Evolutionary conservation across 2,329 filamentous ascomycete species (phyloP).

Genomic region (Ophiocordyceps camponoti-leonardi): DNA sequence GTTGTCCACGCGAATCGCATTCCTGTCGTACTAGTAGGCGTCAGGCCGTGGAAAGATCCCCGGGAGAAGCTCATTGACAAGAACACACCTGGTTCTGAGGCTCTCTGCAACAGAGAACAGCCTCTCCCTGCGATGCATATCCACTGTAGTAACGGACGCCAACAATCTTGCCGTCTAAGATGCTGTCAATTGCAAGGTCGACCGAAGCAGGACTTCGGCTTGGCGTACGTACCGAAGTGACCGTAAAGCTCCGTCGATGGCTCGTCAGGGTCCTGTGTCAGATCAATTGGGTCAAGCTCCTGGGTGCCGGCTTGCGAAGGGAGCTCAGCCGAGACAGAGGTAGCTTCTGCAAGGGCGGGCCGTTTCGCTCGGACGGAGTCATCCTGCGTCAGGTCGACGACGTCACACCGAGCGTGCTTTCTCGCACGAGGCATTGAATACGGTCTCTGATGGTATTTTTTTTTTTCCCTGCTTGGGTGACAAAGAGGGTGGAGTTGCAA

Average conservation of each 20-base stretch:
- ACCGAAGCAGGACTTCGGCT: neutral
- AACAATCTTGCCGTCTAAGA: conserved; percentile 28
- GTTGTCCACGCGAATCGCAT: conserved; percentile 67
- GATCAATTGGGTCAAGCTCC: conserved; percentile 23
- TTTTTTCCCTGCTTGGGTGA: neutral
- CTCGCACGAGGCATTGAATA: neutral
- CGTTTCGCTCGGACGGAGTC: conserved; percentile 8
- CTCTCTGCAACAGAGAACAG: conserved; percentile 46
- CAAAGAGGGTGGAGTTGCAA: no score
- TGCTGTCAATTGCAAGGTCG: neutral
- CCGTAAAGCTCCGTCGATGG: conserved; percentile 29
- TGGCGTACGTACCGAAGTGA: conserved; percentile 18
- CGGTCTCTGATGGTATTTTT: neutral
- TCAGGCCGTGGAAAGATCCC: conserved; percentile 1
- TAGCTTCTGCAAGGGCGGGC: conserved; percentile 5
- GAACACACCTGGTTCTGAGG: conserved; percentile 37
- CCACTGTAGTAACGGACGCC: conserved; percentile 44
- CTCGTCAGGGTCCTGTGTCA: conserved; percentile 25
- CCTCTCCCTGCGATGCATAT: conserved; percentile 42
- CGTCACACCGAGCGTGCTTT: conserved; percentile 20
- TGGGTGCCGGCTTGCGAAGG: conserved; percentile 2
- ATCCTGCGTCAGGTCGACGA: conserved; percentile 15
- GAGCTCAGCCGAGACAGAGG: neutral
- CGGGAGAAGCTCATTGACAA: neutral
- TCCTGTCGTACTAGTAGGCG: conserved; percentile 40